Percentiles rank a stretch among this genome's conserved stretches.
Evolutionary conservation across 73 alveolate genomes (phyloP).

Genomic region (Stentor coeruleus): DNA sequence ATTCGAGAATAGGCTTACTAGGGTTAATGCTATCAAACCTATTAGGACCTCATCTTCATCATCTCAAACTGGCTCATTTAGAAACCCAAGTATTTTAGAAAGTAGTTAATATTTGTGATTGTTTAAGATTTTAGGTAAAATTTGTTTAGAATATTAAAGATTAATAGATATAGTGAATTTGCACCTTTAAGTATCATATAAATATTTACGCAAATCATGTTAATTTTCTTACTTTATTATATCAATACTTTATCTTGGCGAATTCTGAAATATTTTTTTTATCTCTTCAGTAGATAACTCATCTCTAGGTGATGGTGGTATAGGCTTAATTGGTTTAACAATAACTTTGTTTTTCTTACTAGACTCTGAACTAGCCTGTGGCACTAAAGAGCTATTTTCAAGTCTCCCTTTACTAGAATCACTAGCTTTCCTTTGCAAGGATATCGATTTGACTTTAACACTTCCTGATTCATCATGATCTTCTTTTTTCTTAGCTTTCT

Average conservation of each 20-base stretch:
- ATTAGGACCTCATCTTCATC: too few relatives aligned
- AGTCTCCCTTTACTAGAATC: not conserved
- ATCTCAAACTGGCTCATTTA: too few relatives aligned
- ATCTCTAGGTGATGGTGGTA: not conserved
- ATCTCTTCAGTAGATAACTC: not conserved
- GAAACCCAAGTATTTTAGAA: too few relatives aligned
- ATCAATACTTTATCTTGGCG: too few relatives aligned
- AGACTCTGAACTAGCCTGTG: not conserved
- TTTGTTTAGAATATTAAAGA: too few relatives aligned
- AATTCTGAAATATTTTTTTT: too few relatives aligned
- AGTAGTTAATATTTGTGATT: too few relatives aligned
- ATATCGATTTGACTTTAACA: not conserved
- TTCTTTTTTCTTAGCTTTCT: not conserved
- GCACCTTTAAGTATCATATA: too few relatives aligned
- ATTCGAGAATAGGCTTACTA: not conserved
- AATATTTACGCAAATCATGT: too few relatives aligned
- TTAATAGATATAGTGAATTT: too few relatives aligned
- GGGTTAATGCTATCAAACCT: not conserved
- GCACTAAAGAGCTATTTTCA: not conserved
- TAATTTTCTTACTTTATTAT: too few relatives aligned
- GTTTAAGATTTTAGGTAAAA: too few relatives aligned
- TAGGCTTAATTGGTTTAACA: not conserved
- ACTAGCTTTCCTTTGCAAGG: not conserved
- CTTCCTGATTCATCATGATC: not conserved
- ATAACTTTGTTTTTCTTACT: not conserved